phyloP scores from a whole-genome alignment of 1,284 basidiomycete species.

The Cystobasidiaceae sp. region DNA sequence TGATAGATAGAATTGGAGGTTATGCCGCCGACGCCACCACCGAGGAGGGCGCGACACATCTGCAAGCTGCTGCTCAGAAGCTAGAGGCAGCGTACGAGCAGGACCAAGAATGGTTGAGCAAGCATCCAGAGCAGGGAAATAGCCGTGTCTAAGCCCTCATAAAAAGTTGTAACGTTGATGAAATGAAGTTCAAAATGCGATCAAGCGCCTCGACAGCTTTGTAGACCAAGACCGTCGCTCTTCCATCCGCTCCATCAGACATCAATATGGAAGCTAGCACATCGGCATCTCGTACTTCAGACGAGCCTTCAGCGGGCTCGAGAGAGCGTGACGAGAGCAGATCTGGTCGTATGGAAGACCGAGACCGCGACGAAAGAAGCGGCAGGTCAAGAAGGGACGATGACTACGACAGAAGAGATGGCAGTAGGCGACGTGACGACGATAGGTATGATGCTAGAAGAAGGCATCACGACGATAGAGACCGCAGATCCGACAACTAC shows the following conservation, averaged over 20 bases:
- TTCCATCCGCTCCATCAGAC: background rate
- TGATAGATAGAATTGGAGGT: conserved; percentile 21
- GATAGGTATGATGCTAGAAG: too few species aligned
- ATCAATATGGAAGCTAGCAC: background rate
- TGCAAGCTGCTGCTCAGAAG: conserved; percentile 17
- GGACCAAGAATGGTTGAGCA: conserved; percentile 11
- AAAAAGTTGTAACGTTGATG: too few species aligned
- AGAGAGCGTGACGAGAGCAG: too few species aligned
- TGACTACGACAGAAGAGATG: background rate
- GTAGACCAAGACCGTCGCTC: too few species aligned
- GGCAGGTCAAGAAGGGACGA: conserved; percentile 4
- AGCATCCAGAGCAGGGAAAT: conserved; percentile 18
- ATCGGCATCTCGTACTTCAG: too few species aligned
- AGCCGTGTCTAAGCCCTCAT: conserved; percentile 8
- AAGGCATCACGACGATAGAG: too few species aligned
- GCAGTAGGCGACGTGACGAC: background rate
- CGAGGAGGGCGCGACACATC: conserved; percentile 6
- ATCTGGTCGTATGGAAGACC: background rate
- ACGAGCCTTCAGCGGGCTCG: too few species aligned
- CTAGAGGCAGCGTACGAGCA: conserved; percentile 21
- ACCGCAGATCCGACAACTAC: background rate
- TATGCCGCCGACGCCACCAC: conserved; percentile 26
- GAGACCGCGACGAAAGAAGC: too few species aligned
- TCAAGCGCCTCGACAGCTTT: too few species aligned
- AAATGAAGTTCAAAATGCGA: too few species aligned